Percentiles rank a stretch among this genome's conserved stretches.
Conservation (phyloP, 2,329 filamentous ascomycete species). For the Helicocarpus griseus region DNA sequence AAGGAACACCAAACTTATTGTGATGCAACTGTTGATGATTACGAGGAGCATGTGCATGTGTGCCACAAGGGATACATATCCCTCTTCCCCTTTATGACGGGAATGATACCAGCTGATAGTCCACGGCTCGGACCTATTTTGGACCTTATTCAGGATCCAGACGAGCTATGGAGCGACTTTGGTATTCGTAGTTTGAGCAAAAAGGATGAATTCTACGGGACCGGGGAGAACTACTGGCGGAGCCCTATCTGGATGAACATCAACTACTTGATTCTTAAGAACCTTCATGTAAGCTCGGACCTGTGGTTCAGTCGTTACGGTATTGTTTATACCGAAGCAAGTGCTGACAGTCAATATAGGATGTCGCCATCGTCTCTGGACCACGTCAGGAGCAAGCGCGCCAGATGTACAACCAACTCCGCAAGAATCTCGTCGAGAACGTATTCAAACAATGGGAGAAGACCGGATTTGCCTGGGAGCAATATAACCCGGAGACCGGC, state of each 20-base stretch:
- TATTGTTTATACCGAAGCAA: neutral
- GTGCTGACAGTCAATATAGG: constrained; percentile 32
- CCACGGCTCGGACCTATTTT: constrained; percentile 65
- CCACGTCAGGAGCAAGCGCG: constrained; percentile 59
- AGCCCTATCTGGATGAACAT: constrained; percentile 94
- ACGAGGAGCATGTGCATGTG: constrained; percentile 78
- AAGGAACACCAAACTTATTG: constrained; percentile 74
- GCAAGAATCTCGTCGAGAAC: constrained; percentile 78
- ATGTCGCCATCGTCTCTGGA: constrained; percentile 53
- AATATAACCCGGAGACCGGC: constrained; percentile 91
- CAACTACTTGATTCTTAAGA: constrained; percentile 76
- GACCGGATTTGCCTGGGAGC: constrained; percentile 97
- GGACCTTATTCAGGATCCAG: constrained; percentile 66
- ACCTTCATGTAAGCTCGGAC: constrained; percentile 57
- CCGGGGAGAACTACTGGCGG: constrained; percentile 94
- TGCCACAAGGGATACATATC: constrained; percentile 97
- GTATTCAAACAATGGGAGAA: constrained; percentile 80
- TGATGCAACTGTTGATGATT: constrained; percentile 90
- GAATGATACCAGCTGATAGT: constrained; percentile 64
- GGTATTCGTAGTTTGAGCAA: constrained; percentile 87
- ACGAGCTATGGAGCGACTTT: constrained; percentile 80
- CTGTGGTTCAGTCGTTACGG: neutral
- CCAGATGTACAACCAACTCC: constrained; percentile 65
- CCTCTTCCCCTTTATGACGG: constrained; percentile 82
- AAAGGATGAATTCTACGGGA: constrained; percentile 73